Evolutionary conservation across 495 filamentous ascomycete species (phyloP).

Genomic region (Podospora pseudocomata): DNA sequence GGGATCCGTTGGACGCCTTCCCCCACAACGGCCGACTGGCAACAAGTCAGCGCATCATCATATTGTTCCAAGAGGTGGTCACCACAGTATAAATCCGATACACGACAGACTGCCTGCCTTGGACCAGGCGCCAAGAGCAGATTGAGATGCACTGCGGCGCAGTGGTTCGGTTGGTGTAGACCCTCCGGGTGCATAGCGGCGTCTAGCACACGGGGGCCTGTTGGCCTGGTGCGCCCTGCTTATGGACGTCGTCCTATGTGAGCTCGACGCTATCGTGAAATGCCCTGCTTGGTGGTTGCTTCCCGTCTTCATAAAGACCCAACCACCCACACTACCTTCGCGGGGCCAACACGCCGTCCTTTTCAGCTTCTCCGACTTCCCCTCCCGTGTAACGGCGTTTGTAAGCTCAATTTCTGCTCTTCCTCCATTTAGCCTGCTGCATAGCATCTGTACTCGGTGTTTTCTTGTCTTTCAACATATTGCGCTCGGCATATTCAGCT

Average conservation of each 20-base stretch:
- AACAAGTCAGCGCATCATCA: too few species aligned
- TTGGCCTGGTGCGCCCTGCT: not conserved
- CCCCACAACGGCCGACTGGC: too few species aligned
- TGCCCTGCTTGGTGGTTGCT: not conserved
- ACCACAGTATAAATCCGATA: not conserved
- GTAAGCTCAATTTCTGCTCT: not conserved
- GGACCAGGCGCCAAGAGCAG: not conserved
- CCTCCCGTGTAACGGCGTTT: not conserved
- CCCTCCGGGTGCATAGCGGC: not conserved
- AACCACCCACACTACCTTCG: not conserved
- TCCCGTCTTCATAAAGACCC: not conserved
- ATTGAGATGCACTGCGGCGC: constrained; percentile 8
- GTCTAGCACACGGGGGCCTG: not conserved
- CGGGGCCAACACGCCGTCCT: not conserved
- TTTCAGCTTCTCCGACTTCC: not conserved
- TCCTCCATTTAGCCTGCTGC: not conserved
- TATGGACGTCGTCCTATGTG: constrained; percentile 1
- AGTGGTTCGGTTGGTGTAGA: constrained; percentile 5
- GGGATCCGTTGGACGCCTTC: not conserved
- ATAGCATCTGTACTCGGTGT: not conserved
- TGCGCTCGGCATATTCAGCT: not conserved
- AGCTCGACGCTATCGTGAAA: not conserved
- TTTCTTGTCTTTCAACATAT: not conserved
- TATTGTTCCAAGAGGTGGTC: not conserved
- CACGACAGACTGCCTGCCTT: not conserved